Evolutionary conservation across 2,329 filamentous ascomycete genomes (phyloP), one percentile per base, ranked within the genome.

Genomic region (Neonectria coccinea): DNA sequence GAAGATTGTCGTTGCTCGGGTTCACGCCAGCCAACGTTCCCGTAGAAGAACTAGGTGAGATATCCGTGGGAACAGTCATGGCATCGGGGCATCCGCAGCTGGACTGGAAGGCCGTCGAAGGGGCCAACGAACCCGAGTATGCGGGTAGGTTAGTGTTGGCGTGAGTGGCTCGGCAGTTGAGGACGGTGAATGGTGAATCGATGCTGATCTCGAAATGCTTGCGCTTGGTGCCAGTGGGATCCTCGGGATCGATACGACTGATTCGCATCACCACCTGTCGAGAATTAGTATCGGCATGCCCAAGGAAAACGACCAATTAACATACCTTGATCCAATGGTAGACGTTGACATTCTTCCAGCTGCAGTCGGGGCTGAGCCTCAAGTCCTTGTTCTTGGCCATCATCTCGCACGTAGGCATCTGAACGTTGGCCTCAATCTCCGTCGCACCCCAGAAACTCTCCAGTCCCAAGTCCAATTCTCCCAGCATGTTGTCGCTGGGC

Each of bases 151-250:
- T 89, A 27, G 92, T 97, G 78, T 97, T 97, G 54, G 92, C 91
- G 76, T 96, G 92, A 1, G 93, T 97, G n/a, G 94, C 94, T 67
- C 92, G 92, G 81, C 94, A 97, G 67, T 94, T 95, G 52, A 97
- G 90, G 50, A 97, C 93, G 66, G 95, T 95, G 76, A 97, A 95
- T 1, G 94, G 94, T 1, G 94, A 97, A 79, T 97, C 94, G 72
- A 97, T 97, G 70, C 93, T 97, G 73, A 97, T 97, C 78, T 97
- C 94, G 71, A 97, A 97, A 76, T 97, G 94, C 36, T 94, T 88
- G 67, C 94, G 88, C 75, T 94, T 94, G 67, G 83, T 85, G 39
- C 85, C 86, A 1, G 83, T 84, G 0, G 93, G 89, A 73, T 97
- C 92, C 11, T 90, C 88, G 42, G 90, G 87, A 72, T 97, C 94